Base-by-base conservation (phyloP, 2,329 filamentous ascomycete genomes). In the Beauveria scarabaeidicola region DNA sequence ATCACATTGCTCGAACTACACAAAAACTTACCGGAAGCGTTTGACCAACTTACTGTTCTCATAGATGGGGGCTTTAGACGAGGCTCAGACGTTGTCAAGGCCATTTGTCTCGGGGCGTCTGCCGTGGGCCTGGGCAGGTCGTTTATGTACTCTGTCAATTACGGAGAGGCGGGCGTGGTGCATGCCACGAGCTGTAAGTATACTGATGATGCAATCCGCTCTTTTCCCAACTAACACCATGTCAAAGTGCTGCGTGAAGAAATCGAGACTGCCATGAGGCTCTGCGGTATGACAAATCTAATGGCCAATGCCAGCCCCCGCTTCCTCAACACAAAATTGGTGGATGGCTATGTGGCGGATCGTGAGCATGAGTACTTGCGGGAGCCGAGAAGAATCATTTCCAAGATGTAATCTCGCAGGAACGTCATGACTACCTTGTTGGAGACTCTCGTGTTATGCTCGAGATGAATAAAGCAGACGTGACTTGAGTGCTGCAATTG, bases 101-200 rank as follows among this genome's bases (percentile, higher is more conserved):
- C 75, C 7, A 64, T 78, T 29, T 74, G 72, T 13, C 68, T 77
- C 4, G 75, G 75, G 1, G 75, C 75, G 2, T 70, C 68, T 2
- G 75, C 71, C 4, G 75, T 77, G 1, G 72, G 79, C 8, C 62
- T 83, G 3, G 80, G 79, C 5, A 68, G 80, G 3, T 70, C 77
- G 1, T 77, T 78, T 52, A 73, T 82, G 68, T 81, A 75, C 25
- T 48, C 62, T 29, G 44, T 55, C 11, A 40, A 40, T 9, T 68
- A 78, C 60, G 79, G 79, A 3, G 70, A 74, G 59, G 70, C 72
- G 23, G 80, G 80, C 43, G 79, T 82, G 0, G 70, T 74, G 64
- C 72, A 74, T 63, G 73, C 68, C 8, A 64, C 72, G 10, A 68
- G 69, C 59, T 73, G 73, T 74, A 63, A 66, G 72, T 69, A 11